Base-by-base conservation (phyloP, 345 rosid genomes). In the Brassica incana region DNA sequence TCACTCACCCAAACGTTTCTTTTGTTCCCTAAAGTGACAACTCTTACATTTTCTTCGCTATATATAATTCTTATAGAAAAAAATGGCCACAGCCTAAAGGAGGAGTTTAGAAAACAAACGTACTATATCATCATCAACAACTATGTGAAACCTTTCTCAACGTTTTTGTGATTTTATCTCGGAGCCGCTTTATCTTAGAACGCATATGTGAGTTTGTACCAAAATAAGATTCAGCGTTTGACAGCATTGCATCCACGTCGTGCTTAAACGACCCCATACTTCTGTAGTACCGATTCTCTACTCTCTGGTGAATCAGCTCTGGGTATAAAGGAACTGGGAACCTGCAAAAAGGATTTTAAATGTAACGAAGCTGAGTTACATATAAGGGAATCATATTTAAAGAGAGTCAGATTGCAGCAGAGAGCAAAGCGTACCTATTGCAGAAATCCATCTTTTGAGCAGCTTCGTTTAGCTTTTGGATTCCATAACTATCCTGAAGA, bases 251-350 rank as follows among this genome's bases (percentile, higher is more conserved):
- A 14, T 52, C 74, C 70, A 93, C 54, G 83, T 93, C 99, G 72
- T 89, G 90, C 79, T 86, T 84, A 82, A 87, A 86, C 2, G 93
- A 93, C 60, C 89, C 93, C 52, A 84, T 33, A 43, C 84, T 90
- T 78, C 98, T 85, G 79, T 91, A 95, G 79, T 93, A 95, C 81
- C 85, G 80, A 76, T 87, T 95, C 82, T 84, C 87, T 82, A 95
- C 75, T 87, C 98, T 93, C 83, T 74, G 68, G 75, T 86, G 91
- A 78, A 95, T 91, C 84, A 90, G 77, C 69, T 86, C 91, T 1
- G 96, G 93, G 84, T 88, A 87, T 69, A 95, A 43, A 5, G 97
- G 93, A 69, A 91, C 97, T 2, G 99, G 92, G 69, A 89, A 93
- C 88, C 98, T 95, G 94, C 74, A 11, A 65, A 15, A 54, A 15